Base-by-base conservation (phyloP, 306 rosid genomes). In the Canavalia ensiformis region DNA sequence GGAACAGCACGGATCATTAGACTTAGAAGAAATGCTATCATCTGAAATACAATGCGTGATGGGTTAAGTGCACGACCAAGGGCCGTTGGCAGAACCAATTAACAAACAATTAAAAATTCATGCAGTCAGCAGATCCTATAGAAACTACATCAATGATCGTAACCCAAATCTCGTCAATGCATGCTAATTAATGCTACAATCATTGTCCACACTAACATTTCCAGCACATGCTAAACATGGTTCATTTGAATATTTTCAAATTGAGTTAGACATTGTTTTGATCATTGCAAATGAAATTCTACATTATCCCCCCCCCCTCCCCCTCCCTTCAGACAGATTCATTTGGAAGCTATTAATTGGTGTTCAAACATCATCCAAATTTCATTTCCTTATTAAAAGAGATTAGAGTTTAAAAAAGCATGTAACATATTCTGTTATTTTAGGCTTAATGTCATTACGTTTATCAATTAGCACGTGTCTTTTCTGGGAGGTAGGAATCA, bases 11-110 rank as follows among this genome's bases (percentile, higher is more conserved):
- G 86, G 71, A 95, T 91, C 91, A 82, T 72, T 28, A 82, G 67
- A 63, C 97, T 93, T 76, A 83, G 95, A 66, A 91, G 46, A 76
- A 91, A 88, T 69, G 92, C 94, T 58, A 83, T 57, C 88, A 88
- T 58, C 99, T 95, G 98, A 90, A 82, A 71, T 45, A 44, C 75
- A 79, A 71, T 64, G 68, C 46, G 41, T 67, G 11, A 77, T 58
- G 35, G 63, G 57, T 60, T 62, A 75, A 75, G 63, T 60, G 56
- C 80, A 46, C 76, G 12, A 45, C 45, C 33, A 41, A 62, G 57
- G 60, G n/a, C 37, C 56, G 13, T 30, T 39, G 54, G 52, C 35
- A 78, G 10, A 75, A 55, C 50, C 30, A 10, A 52, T 70, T 45
- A 5, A 67, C 35, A 33, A 31, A 49, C 50, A 64, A 60, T 72